Conservation (phyloP, 495 filamentous ascomycete species). For the Neurospora africana region DNA sequence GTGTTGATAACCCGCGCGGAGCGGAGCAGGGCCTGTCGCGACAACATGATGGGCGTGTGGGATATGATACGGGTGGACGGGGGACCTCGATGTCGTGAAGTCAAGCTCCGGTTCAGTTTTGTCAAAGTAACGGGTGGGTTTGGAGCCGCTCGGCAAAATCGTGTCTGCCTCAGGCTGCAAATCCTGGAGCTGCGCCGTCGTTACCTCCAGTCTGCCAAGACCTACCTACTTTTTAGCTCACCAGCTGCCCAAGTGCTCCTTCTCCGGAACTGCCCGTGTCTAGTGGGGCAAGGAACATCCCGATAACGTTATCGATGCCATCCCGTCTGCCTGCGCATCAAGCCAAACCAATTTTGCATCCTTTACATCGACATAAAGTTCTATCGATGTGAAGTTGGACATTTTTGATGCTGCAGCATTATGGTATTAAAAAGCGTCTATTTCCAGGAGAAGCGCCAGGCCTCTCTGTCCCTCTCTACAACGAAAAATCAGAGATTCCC, state of each 20-base stretch:
- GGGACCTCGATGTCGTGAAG: slow-evolving; percentile 26
- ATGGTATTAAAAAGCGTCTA: background rate
- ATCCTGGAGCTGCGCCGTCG: background rate
- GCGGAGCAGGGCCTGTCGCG: slow-evolving; percentile 49
- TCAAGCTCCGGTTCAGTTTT: slow-evolving; percentile 23
- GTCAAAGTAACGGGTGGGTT: slow-evolving; percentile 18
- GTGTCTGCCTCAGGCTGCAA: slow-evolving; percentile 22
- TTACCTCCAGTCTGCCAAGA: background rate
- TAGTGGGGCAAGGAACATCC: background rate
- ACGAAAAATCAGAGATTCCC: slow-evolving; percentile 1
- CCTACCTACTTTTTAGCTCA: background rate
- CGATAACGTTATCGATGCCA: background rate
- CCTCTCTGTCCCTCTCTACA: background rate
- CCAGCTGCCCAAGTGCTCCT: background rate
- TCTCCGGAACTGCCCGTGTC: background rate
- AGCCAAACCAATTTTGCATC: background rate
- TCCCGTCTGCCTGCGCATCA: background rate
- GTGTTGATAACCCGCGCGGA: slow-evolving; percentile 33
- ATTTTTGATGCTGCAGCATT: background rate
- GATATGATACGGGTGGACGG: slow-evolving; percentile 20
- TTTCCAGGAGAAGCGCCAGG: background rate
- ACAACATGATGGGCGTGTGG: slow-evolving; percentile 45
- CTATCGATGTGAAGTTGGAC: background rate
- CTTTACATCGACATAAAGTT: background rate
- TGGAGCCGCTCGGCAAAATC: slow-evolving; percentile 23